Evolutionary conservation across 768 basidiomycete genomes (phyloP).

Genomic region (Amanita pallidorosea): DNA sequence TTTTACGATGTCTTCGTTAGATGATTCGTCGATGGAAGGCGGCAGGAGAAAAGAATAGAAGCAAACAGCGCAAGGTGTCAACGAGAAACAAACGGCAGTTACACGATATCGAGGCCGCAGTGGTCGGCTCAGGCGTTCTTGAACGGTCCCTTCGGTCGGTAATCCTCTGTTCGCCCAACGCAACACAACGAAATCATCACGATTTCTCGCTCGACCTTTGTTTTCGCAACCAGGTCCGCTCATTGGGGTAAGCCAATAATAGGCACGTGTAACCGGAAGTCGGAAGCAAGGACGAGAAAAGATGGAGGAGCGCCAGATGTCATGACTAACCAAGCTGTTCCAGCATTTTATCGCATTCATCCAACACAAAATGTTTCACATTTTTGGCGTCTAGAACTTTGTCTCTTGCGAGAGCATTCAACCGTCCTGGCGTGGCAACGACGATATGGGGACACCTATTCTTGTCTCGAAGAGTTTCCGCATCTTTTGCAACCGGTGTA

Average conservation of each 20-base stretch:
- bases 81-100: slow-evolving; percentile 4
- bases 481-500: slow-evolving; percentile 88
- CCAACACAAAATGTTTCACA: slow-evolving; percentile 98
- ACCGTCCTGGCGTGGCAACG: slow-evolving; percentile 94
- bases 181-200: slow-evolving; percentile 20
- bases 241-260: slow-evolving; percentile 24
- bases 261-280: slow-evolving; percentile 22
- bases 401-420: slow-evolving; percentile 92
- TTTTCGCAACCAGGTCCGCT: slow-evolving; percentile 7
- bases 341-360: slow-evolving; percentile 99
- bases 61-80: slow-evolving; percentile 9
- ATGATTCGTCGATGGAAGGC: slow-evolving; percentile 40
- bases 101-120: slow-evolving; percentile 19
- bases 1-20: slow-evolving; percentile 62
- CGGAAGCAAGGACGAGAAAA: slow-evolving; percentile 5
- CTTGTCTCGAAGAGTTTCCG: slow-evolving; percentile 91
- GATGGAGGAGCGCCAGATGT: slow-evolving; percentile 20
- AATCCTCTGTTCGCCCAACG: slow-evolving; percentile 4
- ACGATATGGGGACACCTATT: slow-evolving; percentile 97
- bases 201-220: slow-evolving; percentile 2
- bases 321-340: slow-evolving; percentile 99
- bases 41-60: slow-evolving; percentile 35
- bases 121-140: slow-evolving; percentile 22
- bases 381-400: slow-evolving; percentile 91
- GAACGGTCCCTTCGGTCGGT: slow-evolving; percentile 18